These are phyloP conservation scores for Vanilla planifolia DNA, from an alignment of 106 monocot genomes.

Conservation along the genomic window DNA sequence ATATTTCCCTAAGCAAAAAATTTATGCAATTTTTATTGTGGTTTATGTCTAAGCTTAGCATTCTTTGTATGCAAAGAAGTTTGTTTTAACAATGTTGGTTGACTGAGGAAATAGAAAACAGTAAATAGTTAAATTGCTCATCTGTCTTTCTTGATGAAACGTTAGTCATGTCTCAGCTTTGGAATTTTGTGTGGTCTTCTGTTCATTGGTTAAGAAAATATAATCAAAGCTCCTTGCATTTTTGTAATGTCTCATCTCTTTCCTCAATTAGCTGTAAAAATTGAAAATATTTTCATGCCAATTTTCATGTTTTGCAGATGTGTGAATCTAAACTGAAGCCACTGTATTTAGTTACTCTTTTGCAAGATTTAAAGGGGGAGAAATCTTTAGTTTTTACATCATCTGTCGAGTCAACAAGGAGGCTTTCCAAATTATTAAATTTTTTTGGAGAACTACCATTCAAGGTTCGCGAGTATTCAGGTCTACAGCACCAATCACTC, in stretches of 20 bases:
- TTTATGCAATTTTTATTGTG: neutral
- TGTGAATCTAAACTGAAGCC: conserved; percentile 77
- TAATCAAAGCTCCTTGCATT: neutral
- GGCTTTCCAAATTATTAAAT: conserved; percentile 60
- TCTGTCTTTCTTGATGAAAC: neutral
- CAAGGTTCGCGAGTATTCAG: conserved; percentile 72
- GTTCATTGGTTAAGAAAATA: neutral
- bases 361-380: conserved; percentile 56
- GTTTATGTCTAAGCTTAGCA: too few species aligned
- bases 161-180: neutral
- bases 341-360: conserved; percentile 64
- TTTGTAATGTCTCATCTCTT: neutral
- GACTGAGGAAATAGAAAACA: neutral
- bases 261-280: neutral
- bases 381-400: conserved; percentile 90
- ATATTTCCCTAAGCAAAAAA: neutral
- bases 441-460: conserved; percentile 67
- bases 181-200: neutral
- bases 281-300: neutral
- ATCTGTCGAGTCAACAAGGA: conserved; percentile 68
- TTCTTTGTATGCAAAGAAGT: too few species aligned
- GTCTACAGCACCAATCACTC: conserved; percentile 53
- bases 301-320: conserved; percentile 32
- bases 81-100: neutral
- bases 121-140: neutral